Evolutionary conservation across 2,329 filamentous ascomycete species (phyloP).

Genomic region (Paecilomyces formosus): DNA sequence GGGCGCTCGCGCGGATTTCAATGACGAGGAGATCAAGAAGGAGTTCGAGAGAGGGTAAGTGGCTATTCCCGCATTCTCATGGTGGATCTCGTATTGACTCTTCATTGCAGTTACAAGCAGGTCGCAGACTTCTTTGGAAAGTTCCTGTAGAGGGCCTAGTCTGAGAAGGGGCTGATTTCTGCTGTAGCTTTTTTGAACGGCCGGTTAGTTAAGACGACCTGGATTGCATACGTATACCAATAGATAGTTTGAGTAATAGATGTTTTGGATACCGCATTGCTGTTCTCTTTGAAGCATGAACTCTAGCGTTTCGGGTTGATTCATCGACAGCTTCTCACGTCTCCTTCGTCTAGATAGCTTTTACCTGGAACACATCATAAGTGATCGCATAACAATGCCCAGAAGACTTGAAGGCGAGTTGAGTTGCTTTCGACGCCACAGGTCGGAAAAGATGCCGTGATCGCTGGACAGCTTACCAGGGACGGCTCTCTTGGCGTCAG

Average conservation of each 20-base stretch:
- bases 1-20: conserved; percentile 57
- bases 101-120: conserved; percentile 37
- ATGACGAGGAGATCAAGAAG: conserved; percentile 47
- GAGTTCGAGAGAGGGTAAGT: conserved; percentile 55
- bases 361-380: too few relatives aligned
- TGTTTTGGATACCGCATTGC: background rate
- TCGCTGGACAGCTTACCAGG: background rate
- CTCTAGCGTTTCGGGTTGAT: background rate
- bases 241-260: background rate
- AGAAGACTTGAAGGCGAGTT: background rate
- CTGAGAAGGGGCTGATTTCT: background rate
- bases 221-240: background rate
- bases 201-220: background rate
- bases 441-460: background rate
- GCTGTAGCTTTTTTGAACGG: too few relatives aligned
- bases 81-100: background rate
- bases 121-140: conserved; percentile 52
- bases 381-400: too few relatives aligned
- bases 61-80: background rate
- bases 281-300: background rate
- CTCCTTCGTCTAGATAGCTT: too few relatives aligned
- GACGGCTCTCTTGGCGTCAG: background rate
- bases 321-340: too few relatives aligned
- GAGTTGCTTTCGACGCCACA: background rate
- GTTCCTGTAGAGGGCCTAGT: conserved; percentile 30